Percentiles rank a stretch among this genome's conserved stretches.
Evolutionary conservation across 192 early-diverging fungal species (phyloP).

Genomic region (Chytriomyces sp.): DNA sequence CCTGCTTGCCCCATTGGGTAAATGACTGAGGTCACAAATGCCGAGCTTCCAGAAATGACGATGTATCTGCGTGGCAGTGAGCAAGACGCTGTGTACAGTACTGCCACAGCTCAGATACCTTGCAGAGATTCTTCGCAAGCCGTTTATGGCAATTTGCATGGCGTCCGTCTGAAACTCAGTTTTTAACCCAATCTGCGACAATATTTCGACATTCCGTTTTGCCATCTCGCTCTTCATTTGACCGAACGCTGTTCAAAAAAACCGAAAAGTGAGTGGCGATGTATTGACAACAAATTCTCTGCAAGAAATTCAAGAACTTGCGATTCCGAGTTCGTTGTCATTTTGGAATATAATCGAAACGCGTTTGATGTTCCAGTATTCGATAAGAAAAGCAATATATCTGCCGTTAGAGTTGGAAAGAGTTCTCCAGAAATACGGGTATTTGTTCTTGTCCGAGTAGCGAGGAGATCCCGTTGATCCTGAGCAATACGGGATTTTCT

Average conservation of each 20-base stretch:
- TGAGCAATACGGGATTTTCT: conserved; percentile 13
- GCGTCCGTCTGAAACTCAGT: too few species aligned
- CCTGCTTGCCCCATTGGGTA: neutral
- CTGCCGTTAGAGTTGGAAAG: neutral
- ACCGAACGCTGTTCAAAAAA: too few species aligned
- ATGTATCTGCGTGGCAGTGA: neutral
- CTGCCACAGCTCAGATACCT: too few species aligned
- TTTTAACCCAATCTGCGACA: too few species aligned
- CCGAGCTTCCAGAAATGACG: neutral
- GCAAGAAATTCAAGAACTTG: neutral
- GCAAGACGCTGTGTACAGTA: too few species aligned
- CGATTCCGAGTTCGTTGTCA: conserved; percentile 8
- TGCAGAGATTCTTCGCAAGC: too few species aligned
- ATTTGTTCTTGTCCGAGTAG: neutral
- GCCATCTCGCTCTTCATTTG: too few species aligned
- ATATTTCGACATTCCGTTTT: too few species aligned
- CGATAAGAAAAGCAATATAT: neutral
- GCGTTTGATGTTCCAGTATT: conserved; percentile 1
- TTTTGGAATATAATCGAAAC: conserved; percentile 10
- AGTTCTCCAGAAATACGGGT: conserved; percentile 7
- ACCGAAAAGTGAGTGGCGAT: too few species aligned
- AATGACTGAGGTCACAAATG: neutral
- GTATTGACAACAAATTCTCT: too few species aligned
- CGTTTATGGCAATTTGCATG: too few species aligned
- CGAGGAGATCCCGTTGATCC: neutral